Evolutionary conservation across 2,329 filamentous ascomycete species (phyloP).

Genomic region (Penicillium frequentans): DNA sequence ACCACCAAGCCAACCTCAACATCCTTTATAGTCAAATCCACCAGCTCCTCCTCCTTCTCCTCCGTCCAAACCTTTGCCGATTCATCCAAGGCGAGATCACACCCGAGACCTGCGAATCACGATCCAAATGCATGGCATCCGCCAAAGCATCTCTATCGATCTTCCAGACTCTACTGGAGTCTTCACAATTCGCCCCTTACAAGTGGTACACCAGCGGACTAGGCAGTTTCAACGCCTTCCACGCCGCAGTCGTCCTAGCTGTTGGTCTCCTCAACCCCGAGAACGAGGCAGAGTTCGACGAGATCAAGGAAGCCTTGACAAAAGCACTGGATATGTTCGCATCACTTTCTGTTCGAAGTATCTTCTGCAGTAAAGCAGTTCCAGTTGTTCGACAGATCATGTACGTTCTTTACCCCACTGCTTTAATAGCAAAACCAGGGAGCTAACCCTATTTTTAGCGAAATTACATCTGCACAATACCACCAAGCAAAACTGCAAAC

Average conservation of each 20-base stretch:
- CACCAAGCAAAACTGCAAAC: conserved; percentile 13
- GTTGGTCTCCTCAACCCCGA: conserved; percentile 31
- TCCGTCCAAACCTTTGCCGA: conserved; percentile 35
- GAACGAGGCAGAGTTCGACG: conserved; percentile 28
- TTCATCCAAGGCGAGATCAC: conserved; percentile 35
- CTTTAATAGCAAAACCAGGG: background rate
- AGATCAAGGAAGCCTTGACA: conserved; percentile 29
- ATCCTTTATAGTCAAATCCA: conserved; percentile 43
- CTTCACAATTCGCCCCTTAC: conserved; percentile 34
- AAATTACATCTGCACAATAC: conserved; percentile 20
- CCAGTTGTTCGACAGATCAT: conserved; percentile 36
- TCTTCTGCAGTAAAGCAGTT: conserved; percentile 38
- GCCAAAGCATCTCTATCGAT: conserved; percentile 36
- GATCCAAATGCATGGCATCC: conserved; percentile 33
- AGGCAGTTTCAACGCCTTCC: conserved; percentile 44
- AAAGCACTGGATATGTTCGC: conserved; percentile 35
- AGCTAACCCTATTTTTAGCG: conserved; percentile 13
- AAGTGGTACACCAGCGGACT: conserved; percentile 43
- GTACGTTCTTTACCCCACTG: conserved; percentile 18
- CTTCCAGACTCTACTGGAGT: conserved; percentile 33
- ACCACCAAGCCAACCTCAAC: conserved; percentile 42
- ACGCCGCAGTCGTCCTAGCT: conserved; percentile 37
- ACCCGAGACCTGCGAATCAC: conserved; percentile 27
- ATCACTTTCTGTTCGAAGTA: conserved; percentile 33
- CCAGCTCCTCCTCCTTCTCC: conserved; percentile 39